These are phyloP conservation scores for Hypocreales sp. DNA, from an alignment of 2,329 filamentous ascomycete genomes.

Conservation along the genomic window DNA sequence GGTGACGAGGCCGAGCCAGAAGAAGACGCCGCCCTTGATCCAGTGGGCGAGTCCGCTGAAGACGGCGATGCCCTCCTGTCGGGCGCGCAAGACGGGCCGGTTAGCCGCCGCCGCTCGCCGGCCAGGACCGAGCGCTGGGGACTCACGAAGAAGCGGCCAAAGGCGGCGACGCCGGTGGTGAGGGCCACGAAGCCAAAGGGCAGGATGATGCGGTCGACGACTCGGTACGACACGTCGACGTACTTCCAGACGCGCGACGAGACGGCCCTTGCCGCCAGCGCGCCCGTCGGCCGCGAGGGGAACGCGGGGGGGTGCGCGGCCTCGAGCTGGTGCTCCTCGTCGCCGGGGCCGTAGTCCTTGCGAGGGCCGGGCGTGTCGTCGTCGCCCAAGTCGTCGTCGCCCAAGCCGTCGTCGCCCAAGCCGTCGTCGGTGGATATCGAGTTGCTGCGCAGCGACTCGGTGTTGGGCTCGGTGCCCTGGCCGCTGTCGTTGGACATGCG, in stretches of 20 bases:
- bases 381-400: constrained; percentile 5
- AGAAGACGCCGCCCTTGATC: constrained; percentile 89
- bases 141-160: constrained; percentile 72
- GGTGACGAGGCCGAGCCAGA: constrained; percentile 80
- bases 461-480: constrained; percentile 57
- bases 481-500: constrained; percentile 58
- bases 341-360: constrained; percentile 34
- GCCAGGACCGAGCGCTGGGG: no score
- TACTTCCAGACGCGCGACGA: constrained; percentile 40
- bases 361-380: constrained; percentile 24
- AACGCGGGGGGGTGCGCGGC: no score
- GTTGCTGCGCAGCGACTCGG: constrained; percentile 49
- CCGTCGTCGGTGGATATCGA: constrained; percentile 54
- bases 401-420: no score
- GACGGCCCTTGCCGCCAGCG: constrained; percentile 39
- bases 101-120: no score
- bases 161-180: constrained; percentile 57
- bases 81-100: no score
- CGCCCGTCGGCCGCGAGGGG: no score
- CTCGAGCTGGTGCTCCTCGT: constrained; percentile 23
- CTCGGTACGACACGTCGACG: constrained; percentile 44
- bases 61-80: constrained; percentile 48
- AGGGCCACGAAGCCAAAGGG: constrained; percentile 63
- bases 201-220: constrained; percentile 63
- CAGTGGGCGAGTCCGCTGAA: constrained; percentile 86